A percentile compares a stretch with the other conserved stretches of the same genome.
phyloP scores from a whole-genome alignment of 1,284 basidiomycete genomes.

The Neotropicomus parvogracilis region DNA sequence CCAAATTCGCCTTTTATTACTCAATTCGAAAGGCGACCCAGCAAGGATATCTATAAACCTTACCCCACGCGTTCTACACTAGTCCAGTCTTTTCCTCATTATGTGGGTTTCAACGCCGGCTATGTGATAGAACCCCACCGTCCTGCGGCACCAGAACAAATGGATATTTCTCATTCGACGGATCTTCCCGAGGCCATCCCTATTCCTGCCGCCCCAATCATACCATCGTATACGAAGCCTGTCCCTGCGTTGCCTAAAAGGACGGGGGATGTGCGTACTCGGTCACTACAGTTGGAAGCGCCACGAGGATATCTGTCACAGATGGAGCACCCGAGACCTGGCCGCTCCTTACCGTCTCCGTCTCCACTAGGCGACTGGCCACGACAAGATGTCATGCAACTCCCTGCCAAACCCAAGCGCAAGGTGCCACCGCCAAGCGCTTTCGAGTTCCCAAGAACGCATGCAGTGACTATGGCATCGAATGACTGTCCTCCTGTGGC shows the following conservation, averaged over 20 bases:
- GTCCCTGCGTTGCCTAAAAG: slow-evolving; percentile 7
- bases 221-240: slow-evolving; percentile 15
- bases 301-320: slow-evolving; percentile 12
- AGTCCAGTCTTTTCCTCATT: slow-evolving; percentile 34
- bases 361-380: slow-evolving; percentile 58
- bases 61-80: slow-evolving; percentile 39
- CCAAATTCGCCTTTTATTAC: slow-evolving; percentile 34
- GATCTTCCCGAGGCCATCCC: slow-evolving; percentile 28
- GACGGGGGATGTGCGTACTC: slow-evolving; percentile 1
- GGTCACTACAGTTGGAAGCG: slow-evolving; percentile 9
- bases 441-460: slow-evolving; percentile 21
- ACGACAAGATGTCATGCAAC: slow-evolving; percentile 43
- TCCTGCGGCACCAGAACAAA: slow-evolving; percentile 26
- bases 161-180: slow-evolving; percentile 15
- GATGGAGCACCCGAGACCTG: slow-evolving; percentile 33
- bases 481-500: slow-evolving; percentile 7
- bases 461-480: background rate
- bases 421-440: slow-evolving; percentile 26
- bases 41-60: slow-evolving; percentile 40
- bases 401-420: slow-evolving; percentile 34
- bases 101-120: slow-evolving; percentile 38
- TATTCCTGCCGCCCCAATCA: slow-evolving; percentile 12
- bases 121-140: slow-evolving; percentile 49
- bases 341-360: slow-evolving; percentile 34
- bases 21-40: slow-evolving; percentile 32